These are phyloP conservation scores for Saprolegnia parasitica DNA, from an alignment of 352 stramenopile species.

Conservation along the genomic window DNA sequence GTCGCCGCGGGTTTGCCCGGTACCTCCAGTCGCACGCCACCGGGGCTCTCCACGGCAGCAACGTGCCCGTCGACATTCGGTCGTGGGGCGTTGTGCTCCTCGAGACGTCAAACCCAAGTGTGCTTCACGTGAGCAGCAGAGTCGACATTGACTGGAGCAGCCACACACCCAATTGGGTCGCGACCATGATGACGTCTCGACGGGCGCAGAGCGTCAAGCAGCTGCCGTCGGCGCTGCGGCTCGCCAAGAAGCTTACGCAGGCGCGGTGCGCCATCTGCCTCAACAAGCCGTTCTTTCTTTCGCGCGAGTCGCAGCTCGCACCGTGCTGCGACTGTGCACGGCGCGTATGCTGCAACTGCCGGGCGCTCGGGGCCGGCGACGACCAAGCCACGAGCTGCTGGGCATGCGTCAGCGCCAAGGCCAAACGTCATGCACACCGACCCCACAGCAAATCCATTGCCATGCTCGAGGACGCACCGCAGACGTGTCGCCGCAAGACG, in stretches of 20 bases:
- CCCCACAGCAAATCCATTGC: slow-evolving; percentile 1
- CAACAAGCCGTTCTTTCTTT: slow-evolving; percentile 4
- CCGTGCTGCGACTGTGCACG: not conserved
- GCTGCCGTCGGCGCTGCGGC: not conserved
- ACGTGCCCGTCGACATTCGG: slow-evolving; percentile 5
- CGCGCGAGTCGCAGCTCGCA: not conserved
- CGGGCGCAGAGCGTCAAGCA: slow-evolving; percentile 6
- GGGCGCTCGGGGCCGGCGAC: not conserved
- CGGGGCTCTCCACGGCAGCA: not conserved
- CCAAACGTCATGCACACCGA: not conserved
- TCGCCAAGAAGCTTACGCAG: not conserved
- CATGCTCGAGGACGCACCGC: not conserved
- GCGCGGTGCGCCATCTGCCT: not conserved
- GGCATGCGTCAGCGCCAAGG: not conserved
- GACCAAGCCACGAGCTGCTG: not conserved
- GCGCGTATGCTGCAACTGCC: not conserved
- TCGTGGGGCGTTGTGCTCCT: slow-evolving; percentile 3
- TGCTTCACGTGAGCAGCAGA: not conserved
- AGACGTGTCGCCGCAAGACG: not conserved
- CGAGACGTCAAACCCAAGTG: not conserved
- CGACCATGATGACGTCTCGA: not conserved
- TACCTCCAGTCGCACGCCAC: slow-evolving; percentile 1
- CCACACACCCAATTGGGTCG: not conserved
- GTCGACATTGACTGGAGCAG: slow-evolving; percentile 16
- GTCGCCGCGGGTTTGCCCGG: slow-evolving; percentile 10